Evolutionary conservation across 768 basidiomycete genomes (phyloP), one percentile per base, ranked within the genome.

Genomic region (Lactifluus echinatus): DNA sequence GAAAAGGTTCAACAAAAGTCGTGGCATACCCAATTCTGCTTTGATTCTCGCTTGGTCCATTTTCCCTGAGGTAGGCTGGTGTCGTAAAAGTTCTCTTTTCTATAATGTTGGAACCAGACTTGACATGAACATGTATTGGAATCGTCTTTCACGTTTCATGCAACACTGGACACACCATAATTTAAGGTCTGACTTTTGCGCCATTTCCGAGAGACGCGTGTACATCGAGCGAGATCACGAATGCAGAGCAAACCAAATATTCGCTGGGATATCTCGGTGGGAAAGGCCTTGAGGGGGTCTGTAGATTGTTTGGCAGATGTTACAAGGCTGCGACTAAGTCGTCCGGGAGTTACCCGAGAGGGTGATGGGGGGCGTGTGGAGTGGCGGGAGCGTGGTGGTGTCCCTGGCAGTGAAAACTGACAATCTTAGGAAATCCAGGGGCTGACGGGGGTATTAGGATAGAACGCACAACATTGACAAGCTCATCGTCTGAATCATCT

Each of bases 81-180:
- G 60, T 91, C 87, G 43, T 90, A 84, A 62, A 96, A 90, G 63
- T 87, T 84, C 60, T 93, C 89, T 63, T 85, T 89, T 53, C 93
- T 76, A 68, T 91, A 93, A 62, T 89, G 85, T 63, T 89, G 87
- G 74, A 94, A 96, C 93, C 93, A 96, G 10, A 95, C 93, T 96
- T 64, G 62, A 56, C 52, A 15, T 24, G 23, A 21, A 17, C 26
- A 23, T 17, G 55, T 46, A 24, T 57, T 39, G 50, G 34, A 26
- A 19, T 17, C 26, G 15, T 17, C 34, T 36, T 48, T 62, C 24
- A 39, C n/a, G n/a, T n/a, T n/a, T n/a, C n/a, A 37, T 8, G 14
- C 11, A 34, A n/a, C 29, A 36, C 17, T 17, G 19, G 28, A 63
- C 60, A 67, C 76, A 89, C 93, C 85, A 67, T 95, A 94, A 70